phyloP scores from a whole-genome alignment of 306 rosid genomes.

The Urtica urens region DNA sequence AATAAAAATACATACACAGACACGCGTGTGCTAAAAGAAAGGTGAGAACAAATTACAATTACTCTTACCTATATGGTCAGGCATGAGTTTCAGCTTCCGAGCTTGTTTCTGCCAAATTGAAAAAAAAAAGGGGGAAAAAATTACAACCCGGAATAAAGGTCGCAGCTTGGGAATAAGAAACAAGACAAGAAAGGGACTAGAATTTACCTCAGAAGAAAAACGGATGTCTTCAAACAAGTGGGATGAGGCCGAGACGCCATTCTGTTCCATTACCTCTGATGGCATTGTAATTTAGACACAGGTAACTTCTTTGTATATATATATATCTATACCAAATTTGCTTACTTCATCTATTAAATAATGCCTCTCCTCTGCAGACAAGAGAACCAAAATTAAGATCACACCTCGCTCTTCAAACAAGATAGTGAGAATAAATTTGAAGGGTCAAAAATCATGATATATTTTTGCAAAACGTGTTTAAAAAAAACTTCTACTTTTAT shows the following conservation, averaged over 20 bases:
- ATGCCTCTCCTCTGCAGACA: conserved; percentile 24
- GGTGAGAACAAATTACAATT: neutral
- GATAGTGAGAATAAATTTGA: neutral
- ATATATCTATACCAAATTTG: conserved; percentile 16
- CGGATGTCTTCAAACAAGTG: conserved; percentile 48
- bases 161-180: neutral
- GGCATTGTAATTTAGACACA: conserved; percentile 36
- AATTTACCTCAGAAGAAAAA: conserved; percentile 50
- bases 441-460: neutral
- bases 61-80: conserved; percentile 48
- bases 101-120: conserved; percentile 34
- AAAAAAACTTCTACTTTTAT: neutral
- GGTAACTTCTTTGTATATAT: conserved; percentile 17
- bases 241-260: conserved; percentile 49
- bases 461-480: neutral
- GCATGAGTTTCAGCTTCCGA: conserved; percentile 38
- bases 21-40: conserved; percentile 42
- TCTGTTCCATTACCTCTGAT: conserved; percentile 55
- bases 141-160: neutral
- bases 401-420: neutral
- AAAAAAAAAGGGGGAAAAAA: neutral
- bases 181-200: too few relatives aligned
- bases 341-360: conserved; percentile 14
- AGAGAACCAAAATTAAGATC: neutral
- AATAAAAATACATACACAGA: conserved; percentile 11